Base-by-base conservation (phyloP, 1,284 basidiomycete genomes). In the Ustilago sp. region DNA sequence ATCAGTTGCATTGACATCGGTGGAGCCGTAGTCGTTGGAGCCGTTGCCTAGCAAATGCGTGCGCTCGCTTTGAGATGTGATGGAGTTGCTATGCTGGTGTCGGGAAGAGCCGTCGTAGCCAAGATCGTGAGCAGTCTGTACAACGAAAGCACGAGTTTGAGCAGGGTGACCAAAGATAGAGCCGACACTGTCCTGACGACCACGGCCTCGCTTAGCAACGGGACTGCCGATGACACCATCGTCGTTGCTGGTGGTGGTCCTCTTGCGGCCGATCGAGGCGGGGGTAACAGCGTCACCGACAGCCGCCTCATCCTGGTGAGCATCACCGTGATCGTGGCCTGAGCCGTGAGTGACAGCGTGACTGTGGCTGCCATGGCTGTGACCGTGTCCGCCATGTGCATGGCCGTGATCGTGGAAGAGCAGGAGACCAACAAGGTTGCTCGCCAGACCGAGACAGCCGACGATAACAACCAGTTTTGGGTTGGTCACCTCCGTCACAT, bases 341-440 rank as follows among this genome's bases (percentile, higher is more conserved):
- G 55, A 57, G 31, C 43, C 56, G 35, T 60, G 43, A 32, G 63
- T 53, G 12, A 68, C 61, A 38, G 56, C 64, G 57, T 81, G 71
- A 15, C 39, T 59, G 57, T 77, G 70, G 8, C 52, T 34, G 38
- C 64, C 71, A 43, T 80, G 80, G n/a, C 36, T 66, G 63, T 85
- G 81, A 3, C 88, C 88, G 80, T 94, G 93, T 78, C 79, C 76
- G 13, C 81, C 78, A 51, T 84, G 82, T 11, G 74, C 66, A 43
- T 85, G 83, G 17, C 75, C 79, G 57, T 84, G 82, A 59, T 83
- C 96, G 85, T 97, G 95, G 90, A 99, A 99, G 66, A 99, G 89
- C 88, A 96, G 93, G 32, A 99, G 88, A 17, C 97, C 96, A 56
- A 98, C 89, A 41, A 99, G 90, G 84, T 99, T 99, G 43, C 94